These are phyloP conservation scores for Macrolepiota fuliginosa DNA, from an alignment of 768 basidiomycete genomes.

Conservation along the genomic window DNA sequence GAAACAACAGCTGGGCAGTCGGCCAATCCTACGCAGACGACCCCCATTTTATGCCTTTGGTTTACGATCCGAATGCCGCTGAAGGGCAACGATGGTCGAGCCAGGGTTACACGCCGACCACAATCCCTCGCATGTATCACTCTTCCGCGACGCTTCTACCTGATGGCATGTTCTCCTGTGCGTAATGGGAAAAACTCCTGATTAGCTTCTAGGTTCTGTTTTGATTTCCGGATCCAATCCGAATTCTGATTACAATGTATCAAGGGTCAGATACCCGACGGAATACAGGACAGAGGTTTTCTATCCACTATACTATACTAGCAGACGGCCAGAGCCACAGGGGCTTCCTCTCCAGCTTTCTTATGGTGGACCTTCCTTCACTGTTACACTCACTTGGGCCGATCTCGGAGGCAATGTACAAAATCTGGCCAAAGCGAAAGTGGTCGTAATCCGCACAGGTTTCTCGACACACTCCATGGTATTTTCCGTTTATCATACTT, in stretches of 20 bases:
- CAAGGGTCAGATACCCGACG: constrained; percentile 56
- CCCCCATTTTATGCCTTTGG: constrained; percentile 63
- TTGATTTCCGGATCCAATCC: constrained; percentile 82
- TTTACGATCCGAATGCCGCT: constrained; percentile 67
- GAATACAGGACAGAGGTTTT: constrained; percentile 31
- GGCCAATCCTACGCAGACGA: constrained; percentile 65
- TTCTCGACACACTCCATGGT: constrained; percentile 74
- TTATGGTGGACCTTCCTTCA: constrained; percentile 80
- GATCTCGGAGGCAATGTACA: constrained; percentile 49
- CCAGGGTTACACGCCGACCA: constrained; percentile 49
- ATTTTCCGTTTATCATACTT: too few species aligned
- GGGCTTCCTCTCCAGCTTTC: constrained; percentile 52
- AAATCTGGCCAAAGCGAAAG: constrained; percentile 48
- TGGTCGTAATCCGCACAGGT: constrained; percentile 60
- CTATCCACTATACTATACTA: constrained; percentile 41
- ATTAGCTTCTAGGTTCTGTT: constrained; percentile 35
- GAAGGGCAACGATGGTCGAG: constrained; percentile 64
- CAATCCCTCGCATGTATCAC: constrained; percentile 77
- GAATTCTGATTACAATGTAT: constrained; percentile 56
- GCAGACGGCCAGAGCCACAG: constrained; percentile 53
- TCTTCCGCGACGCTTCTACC: constrained; percentile 65
- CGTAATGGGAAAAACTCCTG: too few species aligned
- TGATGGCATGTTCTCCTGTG: constrained; percentile 35
- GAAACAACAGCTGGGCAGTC: constrained; percentile 2
- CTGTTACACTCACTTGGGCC: constrained; percentile 51